Evolutionary conservation across 768 basidiomycete species (phyloP).

Genomic region (Austroboletus festivus): DNA sequence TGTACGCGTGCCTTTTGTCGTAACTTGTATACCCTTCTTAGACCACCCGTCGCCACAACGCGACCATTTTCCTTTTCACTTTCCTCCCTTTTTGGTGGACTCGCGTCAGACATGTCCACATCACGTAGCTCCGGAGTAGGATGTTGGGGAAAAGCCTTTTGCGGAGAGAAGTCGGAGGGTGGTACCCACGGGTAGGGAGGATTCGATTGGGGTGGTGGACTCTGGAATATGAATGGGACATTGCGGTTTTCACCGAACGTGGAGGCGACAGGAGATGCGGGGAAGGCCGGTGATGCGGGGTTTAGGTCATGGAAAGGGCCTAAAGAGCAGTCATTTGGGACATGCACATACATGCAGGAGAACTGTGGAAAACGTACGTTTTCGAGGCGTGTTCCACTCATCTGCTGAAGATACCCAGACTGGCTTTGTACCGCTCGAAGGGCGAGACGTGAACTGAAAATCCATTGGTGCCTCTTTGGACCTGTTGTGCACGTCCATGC

Average conservation of each 20-base stretch:
- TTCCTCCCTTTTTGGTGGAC: slow-evolving; percentile 52
- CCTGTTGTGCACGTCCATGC: slow-evolving; percentile 35
- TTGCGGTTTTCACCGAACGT: slow-evolving; percentile 64
- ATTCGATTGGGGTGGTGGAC: slow-evolving; percentile 42
- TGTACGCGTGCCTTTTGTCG: slow-evolving; percentile 48
- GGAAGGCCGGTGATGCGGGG: slow-evolving; percentile 34
- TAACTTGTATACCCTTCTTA: slow-evolving; percentile 63
- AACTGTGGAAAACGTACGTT: slow-evolving; percentile 55
- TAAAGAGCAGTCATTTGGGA: slow-evolving; percentile 33
- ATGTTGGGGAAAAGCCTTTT: slow-evolving; percentile 55
- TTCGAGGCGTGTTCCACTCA: slow-evolving; percentile 54
- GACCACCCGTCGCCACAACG: slow-evolving; percentile 58
- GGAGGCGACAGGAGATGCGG: slow-evolving; percentile 39
- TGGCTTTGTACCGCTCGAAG: slow-evolving; percentile 47
- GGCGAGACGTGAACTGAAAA: slow-evolving; percentile 77
- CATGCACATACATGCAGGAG: slow-evolving; percentile 7
- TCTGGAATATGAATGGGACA: slow-evolving; percentile 72
- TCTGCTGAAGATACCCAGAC: slow-evolving; percentile 51
- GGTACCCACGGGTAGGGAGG: slow-evolving; percentile 63
- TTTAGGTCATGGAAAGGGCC: slow-evolving; percentile 45
- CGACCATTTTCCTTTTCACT: slow-evolving; percentile 40
- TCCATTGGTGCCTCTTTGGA: slow-evolving; percentile 88
- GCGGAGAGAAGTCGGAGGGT: slow-evolving; percentile 55
- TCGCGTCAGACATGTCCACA: slow-evolving; percentile 73
- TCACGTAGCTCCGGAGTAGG: slow-evolving; percentile 52